These are phyloP conservation scores for Phaffomyces antillensis DNA, from an alignment of 805 yeast species.

Conservation along the genomic window DNA sequence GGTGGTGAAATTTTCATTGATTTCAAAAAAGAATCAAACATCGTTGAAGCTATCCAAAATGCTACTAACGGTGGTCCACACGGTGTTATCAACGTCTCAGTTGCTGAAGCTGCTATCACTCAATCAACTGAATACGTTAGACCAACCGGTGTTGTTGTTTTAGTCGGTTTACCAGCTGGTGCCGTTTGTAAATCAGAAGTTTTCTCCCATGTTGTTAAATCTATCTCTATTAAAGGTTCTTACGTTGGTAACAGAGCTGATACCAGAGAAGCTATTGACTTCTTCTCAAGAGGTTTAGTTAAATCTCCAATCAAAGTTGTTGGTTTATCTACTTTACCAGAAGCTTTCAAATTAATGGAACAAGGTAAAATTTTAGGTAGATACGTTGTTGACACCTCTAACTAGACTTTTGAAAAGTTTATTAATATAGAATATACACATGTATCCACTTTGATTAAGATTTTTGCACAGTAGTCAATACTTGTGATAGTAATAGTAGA, in stretches of 20 bases:
- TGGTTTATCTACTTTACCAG: conserved; percentile 64
- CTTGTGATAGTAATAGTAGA: too few relatives aligned
- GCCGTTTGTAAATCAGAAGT: conserved; percentile 67
- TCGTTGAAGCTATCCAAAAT: conserved; percentile 46
- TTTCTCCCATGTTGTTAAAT: conserved; percentile 66
- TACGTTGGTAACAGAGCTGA: conserved; percentile 89
- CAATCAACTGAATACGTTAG: conserved; percentile 55
- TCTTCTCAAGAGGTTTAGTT: conserved; percentile 66
- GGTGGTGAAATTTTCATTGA: conserved; percentile 64
- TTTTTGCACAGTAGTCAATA: too few relatives aligned
- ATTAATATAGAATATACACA: neutral
- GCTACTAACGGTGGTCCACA: conserved; percentile 72
- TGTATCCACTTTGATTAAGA: neutral
- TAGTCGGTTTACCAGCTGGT: conserved; percentile 75
- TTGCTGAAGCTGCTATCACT: conserved; percentile 58
- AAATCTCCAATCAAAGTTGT: conserved; percentile 69
- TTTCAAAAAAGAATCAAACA: conserved; percentile 47
- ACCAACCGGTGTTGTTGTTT: conserved; percentile 62
- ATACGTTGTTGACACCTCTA: conserved; percentile 74
- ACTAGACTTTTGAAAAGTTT: conserved; percentile 26
- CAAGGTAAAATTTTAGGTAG: conserved; percentile 83
- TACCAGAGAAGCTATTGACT: conserved; percentile 72
- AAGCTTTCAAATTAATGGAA: conserved; percentile 70
- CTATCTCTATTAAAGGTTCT: conserved; percentile 69
- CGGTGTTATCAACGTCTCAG: conserved; percentile 71